Evolutionary conservation across 805 yeast genomes (phyloP).

Genomic region (Yamadazyma paraphyllophila): DNA sequence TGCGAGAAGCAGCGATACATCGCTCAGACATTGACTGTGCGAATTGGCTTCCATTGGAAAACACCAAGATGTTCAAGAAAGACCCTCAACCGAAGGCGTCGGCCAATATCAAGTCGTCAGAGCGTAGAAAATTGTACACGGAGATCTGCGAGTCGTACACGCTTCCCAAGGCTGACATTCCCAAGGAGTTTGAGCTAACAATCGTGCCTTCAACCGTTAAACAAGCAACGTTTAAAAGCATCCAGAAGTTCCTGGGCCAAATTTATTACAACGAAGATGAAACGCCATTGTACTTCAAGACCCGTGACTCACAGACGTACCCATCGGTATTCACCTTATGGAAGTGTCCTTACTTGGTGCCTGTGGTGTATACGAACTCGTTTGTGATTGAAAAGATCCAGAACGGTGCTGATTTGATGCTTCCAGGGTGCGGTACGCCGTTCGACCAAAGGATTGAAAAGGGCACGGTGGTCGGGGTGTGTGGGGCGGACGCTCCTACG

Average conservation of each 20-base stretch:
- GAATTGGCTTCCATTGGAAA: too few relatives aligned
- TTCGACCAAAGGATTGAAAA: slow-evolving; percentile 47
- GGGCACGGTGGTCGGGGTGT: slow-evolving; percentile 72
- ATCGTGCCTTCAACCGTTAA: slow-evolving; percentile 56
- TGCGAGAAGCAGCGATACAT: too few relatives aligned
- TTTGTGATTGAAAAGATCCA: slow-evolving; percentile 67
- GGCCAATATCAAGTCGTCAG: slow-evolving; percentile 80
- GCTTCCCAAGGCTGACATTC: slow-evolving; percentile 37
- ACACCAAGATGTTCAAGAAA: slow-evolving; percentile 50
- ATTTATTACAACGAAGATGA: slow-evolving; percentile 63
- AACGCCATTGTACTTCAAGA: slow-evolving; percentile 71
- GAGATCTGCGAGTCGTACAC: slow-evolving; percentile 42
- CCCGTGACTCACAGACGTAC: slow-evolving; percentile 50
- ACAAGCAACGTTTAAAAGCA: slow-evolving; percentile 58
- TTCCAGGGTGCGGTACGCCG: slow-evolving; percentile 66
- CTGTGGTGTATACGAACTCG: slow-evolving; percentile 67
- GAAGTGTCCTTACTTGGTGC: slow-evolving; percentile 64
- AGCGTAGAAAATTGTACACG: slow-evolving; percentile 55
- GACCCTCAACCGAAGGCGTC: slow-evolving; percentile 64
- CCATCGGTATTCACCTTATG: slow-evolving; percentile 79
- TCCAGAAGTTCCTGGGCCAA: slow-evolving; percentile 53
- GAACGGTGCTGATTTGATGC: slow-evolving; percentile 80
- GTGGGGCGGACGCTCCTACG: slow-evolving; percentile 55
- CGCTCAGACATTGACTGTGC: too few relatives aligned
- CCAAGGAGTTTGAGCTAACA: slow-evolving; percentile 39